Evolutionary conservation across 371 early-diverging fungal genomes (phyloP).

Genomic region (Neoconidiobolus thromboides): DNA sequence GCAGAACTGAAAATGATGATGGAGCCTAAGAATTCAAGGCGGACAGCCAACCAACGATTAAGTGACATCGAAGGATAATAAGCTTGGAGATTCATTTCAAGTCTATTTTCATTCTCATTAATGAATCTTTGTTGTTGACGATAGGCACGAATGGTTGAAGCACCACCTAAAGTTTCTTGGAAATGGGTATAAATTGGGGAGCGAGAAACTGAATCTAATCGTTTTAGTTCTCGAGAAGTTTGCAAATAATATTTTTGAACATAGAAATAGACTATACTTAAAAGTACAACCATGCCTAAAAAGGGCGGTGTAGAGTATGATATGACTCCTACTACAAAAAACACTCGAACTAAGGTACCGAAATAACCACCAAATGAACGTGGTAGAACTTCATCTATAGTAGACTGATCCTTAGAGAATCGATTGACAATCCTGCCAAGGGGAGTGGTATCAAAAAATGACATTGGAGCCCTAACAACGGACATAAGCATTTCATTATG

Average conservation of each 20-base stretch:
- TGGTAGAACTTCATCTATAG: slow-evolving; percentile 60
- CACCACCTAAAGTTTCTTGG: slow-evolving; percentile 54
- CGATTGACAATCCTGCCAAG: slow-evolving; percentile 67
- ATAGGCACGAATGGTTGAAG: slow-evolving; percentile 68
- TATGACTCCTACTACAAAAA: slow-evolving; percentile 35
- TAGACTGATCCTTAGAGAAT: slow-evolving; percentile 73
- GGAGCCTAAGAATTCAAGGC: slow-evolving; percentile 58
- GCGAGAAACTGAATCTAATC: slow-evolving; percentile 55
- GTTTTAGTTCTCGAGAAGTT: slow-evolving; percentile 58
- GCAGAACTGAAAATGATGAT: slow-evolving; percentile 43
- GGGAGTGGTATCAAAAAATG: slow-evolving; percentile 77
- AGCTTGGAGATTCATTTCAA: slow-evolving; percentile 63
- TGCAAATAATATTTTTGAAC: slow-evolving; percentile 49
- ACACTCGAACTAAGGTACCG: slow-evolving; percentile 20
- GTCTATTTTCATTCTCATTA: slow-evolving; percentile 38
- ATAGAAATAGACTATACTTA: slow-evolving; percentile 31
- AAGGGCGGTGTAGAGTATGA: slow-evolving; percentile 38
- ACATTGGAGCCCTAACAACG: slow-evolving; percentile 55
- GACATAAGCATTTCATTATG: slow-evolving; percentile 13
- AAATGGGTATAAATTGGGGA: slow-evolving; percentile 74
- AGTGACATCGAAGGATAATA: slow-evolving; percentile 57
- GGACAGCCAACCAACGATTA: slow-evolving; percentile 83
- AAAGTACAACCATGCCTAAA: slow-evolving; percentile 13
- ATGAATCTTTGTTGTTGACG: slow-evolving; percentile 49
- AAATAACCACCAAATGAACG: slow-evolving; percentile 38